Evolutionary conservation across 2,329 filamentous ascomycete genomes (phyloP).

Genomic region (Scopulariopsis brevicaulis): DNA sequence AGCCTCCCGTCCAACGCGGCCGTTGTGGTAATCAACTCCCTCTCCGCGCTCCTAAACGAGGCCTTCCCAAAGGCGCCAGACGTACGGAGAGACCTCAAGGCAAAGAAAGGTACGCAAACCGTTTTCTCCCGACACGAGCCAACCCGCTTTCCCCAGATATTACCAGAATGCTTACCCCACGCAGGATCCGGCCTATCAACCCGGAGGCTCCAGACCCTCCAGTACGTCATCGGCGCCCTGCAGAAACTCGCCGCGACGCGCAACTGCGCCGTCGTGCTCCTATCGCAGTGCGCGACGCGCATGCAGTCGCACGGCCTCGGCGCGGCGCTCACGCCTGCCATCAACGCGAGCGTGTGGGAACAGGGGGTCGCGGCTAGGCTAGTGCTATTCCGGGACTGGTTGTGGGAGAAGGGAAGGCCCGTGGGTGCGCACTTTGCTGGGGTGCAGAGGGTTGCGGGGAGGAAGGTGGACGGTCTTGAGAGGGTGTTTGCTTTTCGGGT

Average conservation of each 20-base stretch:
- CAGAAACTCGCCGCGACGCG: constrained; percentile 64
- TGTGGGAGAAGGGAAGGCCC: constrained; percentile 31
- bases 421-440: constrained; percentile 47
- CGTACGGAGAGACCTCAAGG: constrained; percentile 21
- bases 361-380: constrained; percentile 61
- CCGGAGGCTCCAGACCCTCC: constrained; percentile 39
- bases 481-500: constrained; percentile 37
- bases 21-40: constrained; percentile 66
- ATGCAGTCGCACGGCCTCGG: constrained; percentile 50
- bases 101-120: constrained; percentile 22
- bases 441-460: constrained; percentile 54
- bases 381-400: constrained; percentile 71
- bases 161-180: background rate
- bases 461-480: constrained; percentile 26
- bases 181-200: constrained; percentile 23
- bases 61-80: constrained; percentile 57
- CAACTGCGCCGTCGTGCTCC: constrained; percentile 61
- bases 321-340: constrained; percentile 62
- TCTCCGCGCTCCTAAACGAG: constrained; percentile 66
- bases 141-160: background rate
- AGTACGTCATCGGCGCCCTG: constrained; percentile 57
- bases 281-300: constrained; percentile 75
- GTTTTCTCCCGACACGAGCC: background rate
- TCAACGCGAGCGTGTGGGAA: constrained; percentile 73
- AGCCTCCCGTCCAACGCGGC: constrained; percentile 53